These are phyloP conservation scores for Stemphylium lycopersici DNA, from an alignment of 2,329 filamentous ascomycete species.

Conservation along the genomic window DNA sequence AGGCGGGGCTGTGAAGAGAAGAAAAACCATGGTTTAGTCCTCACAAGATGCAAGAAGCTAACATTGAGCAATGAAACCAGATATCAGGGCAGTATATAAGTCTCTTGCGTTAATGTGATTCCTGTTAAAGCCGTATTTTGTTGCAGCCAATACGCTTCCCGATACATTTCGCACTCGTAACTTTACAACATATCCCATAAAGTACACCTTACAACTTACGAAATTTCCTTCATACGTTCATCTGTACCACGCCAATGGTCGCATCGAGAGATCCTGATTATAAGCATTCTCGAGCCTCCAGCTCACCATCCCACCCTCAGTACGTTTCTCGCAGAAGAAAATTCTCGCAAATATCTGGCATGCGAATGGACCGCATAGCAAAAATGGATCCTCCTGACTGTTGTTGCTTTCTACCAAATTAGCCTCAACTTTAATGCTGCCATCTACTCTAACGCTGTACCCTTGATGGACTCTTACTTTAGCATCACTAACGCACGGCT, in stretches of 20 bases:
- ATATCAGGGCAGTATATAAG: not conserved
- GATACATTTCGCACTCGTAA: too few relatives aligned
- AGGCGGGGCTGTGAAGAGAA: too few relatives aligned
- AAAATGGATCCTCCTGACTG: constrained; percentile 60
- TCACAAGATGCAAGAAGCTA: not conserved
- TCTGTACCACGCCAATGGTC: not conserved
- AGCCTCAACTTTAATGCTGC: constrained; percentile 62
- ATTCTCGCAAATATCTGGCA: constrained; percentile 43
- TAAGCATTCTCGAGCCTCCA: not conserved
- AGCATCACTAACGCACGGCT: constrained; percentile 49
- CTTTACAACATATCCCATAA: not conserved
- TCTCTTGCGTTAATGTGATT: not conserved
- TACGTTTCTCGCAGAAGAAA: not conserved
- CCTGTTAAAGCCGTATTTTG: not conserved
- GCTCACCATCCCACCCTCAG: not conserved
- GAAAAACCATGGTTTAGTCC: not conserved
- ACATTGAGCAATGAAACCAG: not conserved
- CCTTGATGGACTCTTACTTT: constrained; percentile 55
- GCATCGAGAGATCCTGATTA: not conserved
- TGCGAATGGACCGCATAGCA: constrained; percentile 54
- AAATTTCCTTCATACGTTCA: not conserved
- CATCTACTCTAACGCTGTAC: constrained; percentile 60
- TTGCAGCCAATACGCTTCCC: not conserved
- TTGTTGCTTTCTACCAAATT: constrained; percentile 61
- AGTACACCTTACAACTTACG: not conserved